Evolutionary conservation across 2,329 filamentous ascomycete genomes (phyloP), one percentile per base, ranked within the genome.

Genomic region (Fusarium metavorans): DNA sequence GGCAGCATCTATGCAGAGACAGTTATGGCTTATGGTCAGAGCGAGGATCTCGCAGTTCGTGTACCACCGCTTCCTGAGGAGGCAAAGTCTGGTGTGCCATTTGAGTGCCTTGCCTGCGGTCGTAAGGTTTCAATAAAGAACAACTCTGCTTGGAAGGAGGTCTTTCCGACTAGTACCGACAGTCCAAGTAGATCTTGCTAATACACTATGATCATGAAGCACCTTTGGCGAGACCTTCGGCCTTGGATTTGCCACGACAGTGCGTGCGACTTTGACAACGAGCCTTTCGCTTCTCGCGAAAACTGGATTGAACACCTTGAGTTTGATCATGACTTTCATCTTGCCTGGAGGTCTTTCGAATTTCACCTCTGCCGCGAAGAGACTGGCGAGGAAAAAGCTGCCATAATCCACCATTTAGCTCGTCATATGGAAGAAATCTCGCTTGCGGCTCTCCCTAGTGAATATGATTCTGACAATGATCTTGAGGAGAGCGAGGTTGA

Each of bases 181-280:
- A 4, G 11, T 4, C n/a, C 7, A 4, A 43, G 4, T 14, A 14
- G n/a, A 13, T 23, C 11, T 0, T 8, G 4, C n/a, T 43, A 1
- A 43, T 14, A 2, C 3, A 14, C 3, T 4, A 43, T 43, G 6
- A 7, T 4, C 13, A 43, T n/a, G 41, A 43, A 43, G 14, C 41
- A 43, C 7, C 41, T 43, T 43, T 43, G 41, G 41, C 41, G 41
- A 43, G 41, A 43, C 41, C 41, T 43, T 6, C 41, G n/a, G 2
- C 41, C 41, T 6, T 43, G 41, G 41, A 43, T 43, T 23, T 43
- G 41, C 3, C 41, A 43, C n/a, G 41, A 43, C 14, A 23, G n/a
- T 23, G 6, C 41, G 11, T 43, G 41, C 41, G n/a, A 23, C 41
- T 43, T 43, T 4, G n/a, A n/a, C 6, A 43, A 43, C n/a, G n/a